These are phyloP conservation scores for Elsinoe necatrix DNA, from an alignment of 2,329 filamentous ascomycete species.

Conservation along the genomic window DNA sequence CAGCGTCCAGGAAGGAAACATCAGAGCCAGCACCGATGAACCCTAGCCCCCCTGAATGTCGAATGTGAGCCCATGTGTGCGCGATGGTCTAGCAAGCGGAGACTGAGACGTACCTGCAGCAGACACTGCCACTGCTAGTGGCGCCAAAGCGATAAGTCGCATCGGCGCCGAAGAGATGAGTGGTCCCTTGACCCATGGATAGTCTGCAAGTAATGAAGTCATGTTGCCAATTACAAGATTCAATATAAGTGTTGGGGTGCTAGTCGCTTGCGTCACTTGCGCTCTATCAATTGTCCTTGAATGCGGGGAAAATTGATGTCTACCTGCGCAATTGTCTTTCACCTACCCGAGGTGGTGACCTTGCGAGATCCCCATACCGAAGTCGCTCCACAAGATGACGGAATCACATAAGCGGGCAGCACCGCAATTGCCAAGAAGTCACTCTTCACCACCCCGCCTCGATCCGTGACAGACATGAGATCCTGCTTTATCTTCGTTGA, in stretches of 20 bases:
- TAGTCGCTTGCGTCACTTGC: neutral
- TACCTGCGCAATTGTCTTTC: neutral
- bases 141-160: constrained; percentile 51
- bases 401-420: neutral
- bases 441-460: neutral
- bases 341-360: neutral
- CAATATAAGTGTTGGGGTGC: neutral
- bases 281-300: neutral
- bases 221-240: neutral
- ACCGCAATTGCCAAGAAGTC: neutral
- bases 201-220: constrained; percentile 30
- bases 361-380: neutral
- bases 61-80: neutral
- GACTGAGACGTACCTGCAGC: constrained; percentile 32
- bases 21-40: constrained; percentile 37
- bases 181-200: constrained; percentile 52
- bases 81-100: neutral
- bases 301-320: neutral
- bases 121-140: constrained; percentile 53
- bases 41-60: constrained; percentile 32
- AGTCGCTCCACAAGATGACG: neutral
- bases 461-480: neutral
- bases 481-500: neutral
- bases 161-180: constrained; percentile 59
- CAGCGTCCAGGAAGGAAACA: constrained; percentile 23